phyloP scores from a whole-genome alignment of 257 asterid genomes.

The Primulina tabacum region DNA sequence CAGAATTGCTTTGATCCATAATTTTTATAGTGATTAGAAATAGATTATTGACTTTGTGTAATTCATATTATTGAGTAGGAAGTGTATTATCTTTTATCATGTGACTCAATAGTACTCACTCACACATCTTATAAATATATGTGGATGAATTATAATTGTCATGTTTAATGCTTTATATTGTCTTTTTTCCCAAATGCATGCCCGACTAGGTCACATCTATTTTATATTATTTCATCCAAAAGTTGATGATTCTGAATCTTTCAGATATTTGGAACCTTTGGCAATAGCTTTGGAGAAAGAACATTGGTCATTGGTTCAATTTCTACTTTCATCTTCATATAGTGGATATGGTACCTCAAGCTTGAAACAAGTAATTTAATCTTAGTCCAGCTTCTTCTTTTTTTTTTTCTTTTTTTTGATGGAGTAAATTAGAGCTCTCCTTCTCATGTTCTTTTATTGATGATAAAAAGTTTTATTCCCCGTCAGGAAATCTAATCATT shows the following conservation, averaged over 20 bases:
- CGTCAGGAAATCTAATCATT: neutral
- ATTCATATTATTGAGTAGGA: neutral
- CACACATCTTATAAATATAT: neutral
- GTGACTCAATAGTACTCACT: neutral
- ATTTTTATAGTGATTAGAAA: neutral
- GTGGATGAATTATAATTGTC: neutral
- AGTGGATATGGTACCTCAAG: constrained; percentile 94
- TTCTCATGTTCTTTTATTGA: neutral
- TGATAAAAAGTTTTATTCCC: neutral
- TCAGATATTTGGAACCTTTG: constrained; percentile 85
- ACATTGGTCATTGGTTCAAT: constrained; percentile 91
- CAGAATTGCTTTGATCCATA: neutral
- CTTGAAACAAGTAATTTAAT: constrained; percentile 70
- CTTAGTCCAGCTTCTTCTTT: constrained; percentile 11
- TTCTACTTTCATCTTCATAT: constrained; percentile 87
- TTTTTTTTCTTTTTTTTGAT: constrained; percentile 7
- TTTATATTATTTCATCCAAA: constrained; percentile 28
- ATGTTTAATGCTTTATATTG: neutral
- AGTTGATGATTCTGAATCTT: constrained; percentile 24
- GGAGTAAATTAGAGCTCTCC: constrained; percentile 4
- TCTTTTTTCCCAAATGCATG: neutral
- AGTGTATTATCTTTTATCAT: neutral
- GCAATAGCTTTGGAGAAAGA: constrained; percentile 91
- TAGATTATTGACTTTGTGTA: neutral
- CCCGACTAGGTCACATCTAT: neutral